Evolutionary conservation across 495 filamentous ascomycete species (phyloP), one percentile per base, ranked within the genome.

Genomic region (Staphylotrichum longicolle): DNA sequence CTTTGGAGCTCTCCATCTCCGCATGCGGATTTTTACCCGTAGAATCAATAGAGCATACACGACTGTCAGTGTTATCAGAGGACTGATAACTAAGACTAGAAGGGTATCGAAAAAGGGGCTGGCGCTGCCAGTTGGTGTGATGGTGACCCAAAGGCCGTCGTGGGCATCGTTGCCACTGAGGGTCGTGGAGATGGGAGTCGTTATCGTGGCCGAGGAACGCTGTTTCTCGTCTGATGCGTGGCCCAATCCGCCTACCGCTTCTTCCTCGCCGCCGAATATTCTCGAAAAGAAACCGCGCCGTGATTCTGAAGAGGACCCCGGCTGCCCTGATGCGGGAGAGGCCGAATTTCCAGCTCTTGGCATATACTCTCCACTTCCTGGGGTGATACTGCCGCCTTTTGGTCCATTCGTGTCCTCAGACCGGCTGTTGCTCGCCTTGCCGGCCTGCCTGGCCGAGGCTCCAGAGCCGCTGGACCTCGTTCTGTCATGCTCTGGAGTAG

Each of bases 91-190:
- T 11, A 98, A 80, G 9, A 98, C 92, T 41, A 97, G 75, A 5
- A 98, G 85, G 0, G 95, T 98, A 69, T 98, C 94, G 58, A 98
- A 93, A 75, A 98, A 96, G 0, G 94, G 93, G 57, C 86, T 94
- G n/a, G 89, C 88, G 56, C 91, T 91, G 74, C 86, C 91, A 7
- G 92, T 91, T 12, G 92, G 94, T 1, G 93, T 94, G 57, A 98
- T 82, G 3, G 93, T 95, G 34, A 98, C 90, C 95, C 95, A 98
- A 5, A 98, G 82, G 8, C 94, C 94, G 61, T 94, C 87, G 64
- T 88, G 89, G 47, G 80, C 83, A 39, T 57, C 65, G 10, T 64
- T 54, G 7, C 65, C 49, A 9, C 79, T 75, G 5, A 64, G 61
- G 30, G 70, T 65, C 8, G 30, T 45, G n/a, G 39, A 46, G 32